Conservation (phyloP, 106 monocot species). For the Ottelia alismoides region DNA sequence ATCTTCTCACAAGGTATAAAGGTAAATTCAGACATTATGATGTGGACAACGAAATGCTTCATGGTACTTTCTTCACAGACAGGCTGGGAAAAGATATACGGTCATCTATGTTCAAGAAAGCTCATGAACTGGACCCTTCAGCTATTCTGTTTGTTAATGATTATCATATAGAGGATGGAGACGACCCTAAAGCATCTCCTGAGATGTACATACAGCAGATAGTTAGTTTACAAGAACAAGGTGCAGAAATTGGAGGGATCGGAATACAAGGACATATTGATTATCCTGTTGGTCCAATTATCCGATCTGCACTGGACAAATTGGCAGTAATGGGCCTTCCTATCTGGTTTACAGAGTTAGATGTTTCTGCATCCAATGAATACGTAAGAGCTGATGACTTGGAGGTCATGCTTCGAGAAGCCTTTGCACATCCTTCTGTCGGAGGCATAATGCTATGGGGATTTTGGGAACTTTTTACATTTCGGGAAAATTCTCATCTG, state of each 20-base stretch:
- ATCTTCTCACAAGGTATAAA: constrained; percentile 54
- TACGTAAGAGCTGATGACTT: constrained; percentile 73
- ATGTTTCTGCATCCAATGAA: constrained; percentile 70
- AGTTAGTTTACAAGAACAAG: constrained; percentile 62
- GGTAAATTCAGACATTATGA: constrained; percentile 78
- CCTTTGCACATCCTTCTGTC: constrained; percentile 75
- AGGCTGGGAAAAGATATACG: constrained; percentile 65
- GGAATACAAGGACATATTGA: constrained; percentile 82
- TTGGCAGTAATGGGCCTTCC: constrained; percentile 67
- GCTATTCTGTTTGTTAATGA: constrained; percentile 82
- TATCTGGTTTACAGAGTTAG: constrained; percentile 89
- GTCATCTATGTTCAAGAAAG: constrained; percentile 72
- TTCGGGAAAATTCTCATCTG: constrained; percentile 41
- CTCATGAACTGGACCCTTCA: constrained; percentile 63
- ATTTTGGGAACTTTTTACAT: constrained; percentile 81
- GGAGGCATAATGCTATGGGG: constrained; percentile 59
- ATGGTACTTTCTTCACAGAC: constrained; percentile 79
- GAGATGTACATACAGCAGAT: constrained; percentile 75
- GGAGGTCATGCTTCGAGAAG: constrained; percentile 85
- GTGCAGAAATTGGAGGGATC: constrained; percentile 66
- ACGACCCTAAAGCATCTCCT: constrained; percentile 59
- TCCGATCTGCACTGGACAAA: constrained; percentile 63
- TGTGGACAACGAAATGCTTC: constrained; percentile 98
- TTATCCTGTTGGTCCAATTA: constrained; percentile 59
- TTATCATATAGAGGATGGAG: constrained; percentile 87